These are phyloP conservation scores for Psilocybe mexicana DNA, from an alignment of 1,284 basidiomycete species.

Conservation along the genomic window DNA sequence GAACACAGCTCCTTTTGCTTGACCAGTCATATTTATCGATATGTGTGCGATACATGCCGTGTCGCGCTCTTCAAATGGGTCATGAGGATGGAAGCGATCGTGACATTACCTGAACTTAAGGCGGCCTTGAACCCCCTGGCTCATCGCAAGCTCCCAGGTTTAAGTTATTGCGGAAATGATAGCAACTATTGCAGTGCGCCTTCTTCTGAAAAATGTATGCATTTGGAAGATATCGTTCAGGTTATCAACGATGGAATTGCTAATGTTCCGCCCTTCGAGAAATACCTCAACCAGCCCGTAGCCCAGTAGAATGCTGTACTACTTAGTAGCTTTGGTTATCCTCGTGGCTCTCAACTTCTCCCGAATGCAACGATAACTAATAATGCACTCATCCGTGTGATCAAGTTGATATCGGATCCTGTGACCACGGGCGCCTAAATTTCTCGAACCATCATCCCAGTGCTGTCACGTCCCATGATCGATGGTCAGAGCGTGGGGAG, in stretches of 20 bases:
- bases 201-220: background rate
- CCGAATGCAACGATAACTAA: too few relatives aligned
- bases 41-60: background rate
- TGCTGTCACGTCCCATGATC: too few relatives aligned
- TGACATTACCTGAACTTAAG: background rate
- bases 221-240: background rate
- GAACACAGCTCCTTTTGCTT: too few relatives aligned
- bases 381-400: too few relatives aligned
- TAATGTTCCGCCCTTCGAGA: background rate
- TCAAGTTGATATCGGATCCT: too few relatives aligned
- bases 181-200: background rate
- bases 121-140: background rate
- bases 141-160: background rate
- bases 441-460: too few relatives aligned
- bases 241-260: background rate
- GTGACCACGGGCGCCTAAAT: too few relatives aligned
- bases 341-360: too few relatives aligned
- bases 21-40: too few relatives aligned
- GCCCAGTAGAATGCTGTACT: background rate
- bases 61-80: background rate
- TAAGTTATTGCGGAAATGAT: background rate
- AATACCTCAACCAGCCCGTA: background rate
- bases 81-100: background rate
- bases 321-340: too few relatives aligned
- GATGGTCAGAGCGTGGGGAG: too few relatives aligned